Percentiles rank a stretch among this genome's conserved stretches.
phyloP scores from a whole-genome alignment of 176 grass and related monocot species.

The Zea luxurians region DNA sequence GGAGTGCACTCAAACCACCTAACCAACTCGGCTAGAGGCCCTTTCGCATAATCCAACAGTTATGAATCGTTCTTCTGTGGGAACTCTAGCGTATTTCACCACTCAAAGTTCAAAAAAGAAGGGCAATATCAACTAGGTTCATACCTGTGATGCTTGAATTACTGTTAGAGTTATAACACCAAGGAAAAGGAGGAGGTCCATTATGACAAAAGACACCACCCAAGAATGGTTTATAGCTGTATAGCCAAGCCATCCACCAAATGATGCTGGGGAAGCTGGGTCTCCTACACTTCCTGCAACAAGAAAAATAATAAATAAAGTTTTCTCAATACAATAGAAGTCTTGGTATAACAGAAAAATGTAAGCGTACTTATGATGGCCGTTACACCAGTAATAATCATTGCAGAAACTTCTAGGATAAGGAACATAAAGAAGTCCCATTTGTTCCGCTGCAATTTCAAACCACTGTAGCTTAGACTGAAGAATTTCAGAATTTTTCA shows the following conservation, averaged over 20 bases:
- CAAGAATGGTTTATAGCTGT: constrained; percentile 76
- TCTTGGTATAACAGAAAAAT: constrained; percentile 30
- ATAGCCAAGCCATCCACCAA: constrained; percentile 84
- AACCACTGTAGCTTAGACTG: constrained; percentile 33
- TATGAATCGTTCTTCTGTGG: not conserved
- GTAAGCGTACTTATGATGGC: constrained; percentile 68
- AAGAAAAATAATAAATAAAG: constrained; percentile 22
- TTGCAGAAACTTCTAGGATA: constrained; percentile 89
- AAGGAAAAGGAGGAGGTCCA: constrained; percentile 88
- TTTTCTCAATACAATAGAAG: constrained; percentile 14
- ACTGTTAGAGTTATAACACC: constrained; percentile 76
- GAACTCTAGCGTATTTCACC: constrained; percentile 21
- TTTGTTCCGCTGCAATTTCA: constrained; percentile 83
- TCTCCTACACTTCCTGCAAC: constrained; percentile 67
- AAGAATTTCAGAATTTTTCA: constrained; percentile 4
- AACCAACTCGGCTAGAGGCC: no score
- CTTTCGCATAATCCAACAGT: no score
- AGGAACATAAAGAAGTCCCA: constrained; percentile 99
- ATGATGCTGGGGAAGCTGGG: constrained; percentile 70
- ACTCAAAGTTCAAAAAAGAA: constrained; percentile 10
- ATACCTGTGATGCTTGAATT: constrained; percentile 95
- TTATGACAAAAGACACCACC: constrained; percentile 75
- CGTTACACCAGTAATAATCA: constrained; percentile 86
- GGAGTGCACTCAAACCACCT: no score
- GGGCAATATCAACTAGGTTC: not conserved